Conservation (phyloP, 2,329 filamentous ascomycete genomes). For the Ramularia endophylla region DNA sequence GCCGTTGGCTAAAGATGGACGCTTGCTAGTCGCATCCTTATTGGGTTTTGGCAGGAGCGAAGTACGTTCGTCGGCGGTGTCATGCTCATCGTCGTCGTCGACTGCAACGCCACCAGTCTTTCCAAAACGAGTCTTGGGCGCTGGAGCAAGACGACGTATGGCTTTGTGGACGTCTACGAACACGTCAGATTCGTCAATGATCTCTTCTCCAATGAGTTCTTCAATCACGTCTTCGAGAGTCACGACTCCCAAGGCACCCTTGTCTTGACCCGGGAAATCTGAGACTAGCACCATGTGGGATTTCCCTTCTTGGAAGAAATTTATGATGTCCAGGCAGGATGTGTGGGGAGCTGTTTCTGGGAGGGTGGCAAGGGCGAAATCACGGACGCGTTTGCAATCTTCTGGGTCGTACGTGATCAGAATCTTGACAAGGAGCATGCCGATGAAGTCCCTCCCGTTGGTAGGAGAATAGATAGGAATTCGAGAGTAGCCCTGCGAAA, state of each 20-base stretch:
- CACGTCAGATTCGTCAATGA: conserved; percentile 97
- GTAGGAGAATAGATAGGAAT: conserved; percentile 90
- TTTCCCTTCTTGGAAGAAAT: conserved; percentile 99
- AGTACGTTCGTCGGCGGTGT: conserved; percentile 24
- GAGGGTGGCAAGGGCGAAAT: conserved; percentile 88
- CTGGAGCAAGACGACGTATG: conserved; percentile 79
- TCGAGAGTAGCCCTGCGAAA: conserved; percentile 89
- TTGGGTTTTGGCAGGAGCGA: conserved; percentile 22
- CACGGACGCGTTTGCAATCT: conserved; percentile 76
- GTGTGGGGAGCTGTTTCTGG: conserved; percentile 94
- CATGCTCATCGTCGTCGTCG: conserved; percentile 16
- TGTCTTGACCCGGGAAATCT: conserved; percentile 80
- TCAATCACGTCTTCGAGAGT: conserved; percentile 98
- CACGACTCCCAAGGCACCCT: conserved; percentile 86
- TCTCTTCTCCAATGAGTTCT: conserved; percentile 98
- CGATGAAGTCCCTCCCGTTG: conserved; percentile 81
- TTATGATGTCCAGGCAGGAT: conserved; percentile 96
- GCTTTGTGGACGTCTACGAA: conserved; percentile 98
- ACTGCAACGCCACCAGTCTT: conserved; percentile 16
- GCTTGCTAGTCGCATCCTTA: conserved; percentile 15
- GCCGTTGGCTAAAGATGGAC: conserved; percentile 32
- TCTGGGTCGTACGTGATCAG: conserved; percentile 98
- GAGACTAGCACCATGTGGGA: conserved; percentile 98
- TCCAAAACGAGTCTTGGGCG: conserved; percentile 58
- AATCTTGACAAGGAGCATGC: conserved; percentile 98